Base-by-base conservation (phyloP, 768 basidiomycete species). In the Trametes cubensis region DNA sequence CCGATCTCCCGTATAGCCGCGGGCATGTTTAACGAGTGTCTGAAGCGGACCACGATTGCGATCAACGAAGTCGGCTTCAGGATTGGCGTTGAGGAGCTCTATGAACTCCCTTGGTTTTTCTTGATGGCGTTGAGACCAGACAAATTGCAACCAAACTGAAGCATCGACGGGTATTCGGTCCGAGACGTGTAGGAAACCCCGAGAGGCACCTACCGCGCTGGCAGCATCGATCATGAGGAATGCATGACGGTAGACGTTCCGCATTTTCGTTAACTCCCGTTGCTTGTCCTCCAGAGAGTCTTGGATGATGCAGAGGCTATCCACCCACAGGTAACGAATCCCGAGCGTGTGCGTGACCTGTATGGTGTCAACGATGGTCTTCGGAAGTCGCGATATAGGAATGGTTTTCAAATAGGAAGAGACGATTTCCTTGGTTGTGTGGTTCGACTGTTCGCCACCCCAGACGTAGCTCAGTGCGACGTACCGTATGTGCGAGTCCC, bases 231-330 rank as follows among this genome's bases (percentile, higher is more conserved):
- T 57, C 7, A 28, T 47, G 5, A 57, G 30, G 40, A 34, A 38
- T 5, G 55, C 55, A 21, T 46, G 26, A 15, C 25, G 30, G 34
- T 57, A 57, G 42, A 57, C 18, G 17, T 38, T 17, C 28, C 34
- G 28, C 30, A 51, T 34, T 18, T 17, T 28, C 7, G 17, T 20
- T 10, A 51, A n/a, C n/a, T 51, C 49, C 28, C 28, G 28, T 3
- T 18, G 4, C 17, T 51, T 51, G 47, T 59, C 58, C 17, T 48
- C 58, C 8, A 15, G 4, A 13, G 34, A 39, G 39, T 49, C 47
- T 23, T 59, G 47, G 13, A 57, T 46, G 44, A 57, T 57, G 44
- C 55, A 57, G 6, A 57, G 21, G 11, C 42, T 26, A 20, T 57
- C 55, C n/a, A 44, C 44, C 55, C 55, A 57, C 11, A 57, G 41